Base-by-base conservation (phyloP, 108 stramenopile species). In the Poteriospumella lacustris region DNA sequence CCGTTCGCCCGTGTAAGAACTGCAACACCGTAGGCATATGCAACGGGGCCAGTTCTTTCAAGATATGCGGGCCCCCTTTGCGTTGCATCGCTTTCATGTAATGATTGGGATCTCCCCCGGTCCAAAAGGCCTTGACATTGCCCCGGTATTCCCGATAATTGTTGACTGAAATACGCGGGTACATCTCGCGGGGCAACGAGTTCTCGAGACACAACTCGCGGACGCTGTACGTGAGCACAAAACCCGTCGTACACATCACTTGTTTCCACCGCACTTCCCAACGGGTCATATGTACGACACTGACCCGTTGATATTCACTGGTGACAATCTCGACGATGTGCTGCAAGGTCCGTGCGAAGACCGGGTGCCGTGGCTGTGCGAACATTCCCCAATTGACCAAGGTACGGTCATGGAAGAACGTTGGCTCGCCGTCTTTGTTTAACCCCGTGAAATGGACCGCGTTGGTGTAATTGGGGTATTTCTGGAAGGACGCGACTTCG, bases 71-170 rank as follows among this genome's bases (percentile, higher is more conserved):
- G 60, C 15, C 31, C 5, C 36, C 36, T 24, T 64, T 64, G 3
- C 60, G 60, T 64, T 64, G 60, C 60, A 64, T 64, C 36, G 31
- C 15, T 64, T 64, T 64, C 60, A 64, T 64, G 31, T 64, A 64
- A 64, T 64, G 60, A 5, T 26, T 64, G 15, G 9, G 3, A 64
- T 64, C 60, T 34, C 60, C 60, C 9, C 29, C 60, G 5, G 60
- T 64, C 31, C 29, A 64, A 64, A 64, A 31, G 5, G 60, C 60
- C 31, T 64, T 64, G 60, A 64, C 15, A 64, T 64, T 64, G 28
- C 60, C 60, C 36, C 19, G 9, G 47, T 52, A 52, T 52, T 52
- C 15, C 47, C 19, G 9, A 19, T 12, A 31, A 24, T 64, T 64
- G 36, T 64, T 64, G 31, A 5, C 36, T 34, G 9, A 5, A 33